Conservation (phyloP, 345 rosid species). For the Populus euphratica region DNA sequence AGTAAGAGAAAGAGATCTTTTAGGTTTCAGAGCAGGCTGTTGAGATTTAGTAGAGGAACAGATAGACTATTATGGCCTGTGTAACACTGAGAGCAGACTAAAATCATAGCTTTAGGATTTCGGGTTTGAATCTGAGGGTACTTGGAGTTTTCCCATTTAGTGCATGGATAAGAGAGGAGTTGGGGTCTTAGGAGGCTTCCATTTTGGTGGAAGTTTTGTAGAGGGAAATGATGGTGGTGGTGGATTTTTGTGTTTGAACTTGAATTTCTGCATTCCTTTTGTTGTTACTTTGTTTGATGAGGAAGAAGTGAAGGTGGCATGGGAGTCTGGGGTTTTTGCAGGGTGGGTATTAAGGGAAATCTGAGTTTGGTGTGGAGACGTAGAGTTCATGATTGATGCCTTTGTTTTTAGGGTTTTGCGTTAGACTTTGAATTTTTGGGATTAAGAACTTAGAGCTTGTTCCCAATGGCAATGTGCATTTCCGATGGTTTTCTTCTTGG, state of each 20-base stretch:
- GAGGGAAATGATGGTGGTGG: background rate
- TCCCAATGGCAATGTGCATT: background rate
- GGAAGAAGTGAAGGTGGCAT: slow-evolving; percentile 1
- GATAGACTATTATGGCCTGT: slow-evolving; percentile 4
- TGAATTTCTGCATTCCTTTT: background rate
- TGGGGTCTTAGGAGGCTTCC: slow-evolving; percentile 12
- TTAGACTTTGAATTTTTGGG: slow-evolving; percentile 8
- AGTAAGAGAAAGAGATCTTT: background rate
- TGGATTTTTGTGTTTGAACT: background rate
- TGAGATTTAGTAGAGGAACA: background rate
- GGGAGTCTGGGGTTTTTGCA: background rate
- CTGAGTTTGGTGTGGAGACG: background rate
- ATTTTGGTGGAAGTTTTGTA: background rate
- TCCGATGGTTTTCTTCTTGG: background rate
- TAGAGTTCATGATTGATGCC: slow-evolving; percentile 1
- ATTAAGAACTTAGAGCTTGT: background rate
- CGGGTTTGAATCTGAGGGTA: background rate
- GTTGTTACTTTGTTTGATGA: background rate
- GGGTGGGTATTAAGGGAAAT: background rate
- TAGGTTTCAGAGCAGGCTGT: background rate
- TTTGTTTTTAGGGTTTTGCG: slow-evolving; percentile 11
- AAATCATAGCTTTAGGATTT: background rate
- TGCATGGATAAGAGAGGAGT: background rate
- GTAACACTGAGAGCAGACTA: background rate
- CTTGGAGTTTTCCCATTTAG: background rate